A percentile compares a stretch with the other conserved stretches of the same genome.
phyloP scores from a whole-genome alignment of 805 yeast genomes.

The Vanderwaltozyma verrucispora region DNA sequence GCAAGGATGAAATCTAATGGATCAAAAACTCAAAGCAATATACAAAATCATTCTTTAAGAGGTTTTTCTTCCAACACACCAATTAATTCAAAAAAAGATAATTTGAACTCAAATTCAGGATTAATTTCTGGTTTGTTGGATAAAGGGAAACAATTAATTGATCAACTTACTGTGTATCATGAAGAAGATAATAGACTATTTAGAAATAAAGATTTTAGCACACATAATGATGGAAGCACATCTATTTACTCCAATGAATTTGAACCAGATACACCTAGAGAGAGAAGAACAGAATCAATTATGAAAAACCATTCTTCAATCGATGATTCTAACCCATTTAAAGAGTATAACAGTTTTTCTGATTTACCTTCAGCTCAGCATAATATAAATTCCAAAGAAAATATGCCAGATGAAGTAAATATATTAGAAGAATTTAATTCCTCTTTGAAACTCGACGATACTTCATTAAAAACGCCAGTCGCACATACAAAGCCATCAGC shows the following conservation, averaged over 20 bases:
- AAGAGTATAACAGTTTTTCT: too few species aligned
- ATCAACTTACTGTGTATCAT: slow-evolving; percentile 15
- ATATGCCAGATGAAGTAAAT: too few species aligned
- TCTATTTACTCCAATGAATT: not conserved
- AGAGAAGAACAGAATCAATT: too few species aligned
- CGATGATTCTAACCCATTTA: too few species aligned
- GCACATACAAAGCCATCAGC: too few species aligned
- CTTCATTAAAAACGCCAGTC: too few species aligned
- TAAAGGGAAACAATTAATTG: slow-evolving; percentile 26
- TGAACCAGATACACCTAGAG: too few species aligned
- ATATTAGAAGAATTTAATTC: too few species aligned
- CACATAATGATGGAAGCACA: not conserved
- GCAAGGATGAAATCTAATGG: not conserved
- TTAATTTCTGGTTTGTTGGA: slow-evolving; percentile 12
- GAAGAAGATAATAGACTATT: slow-evolving; percentile 14
- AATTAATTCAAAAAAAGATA: not conserved
- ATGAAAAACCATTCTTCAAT: too few species aligned
- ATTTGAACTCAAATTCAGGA: not conserved
- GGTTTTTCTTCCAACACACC: not conserved
- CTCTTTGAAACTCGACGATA: too few species aligned
- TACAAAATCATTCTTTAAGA: not conserved
- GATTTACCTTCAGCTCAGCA: too few species aligned
- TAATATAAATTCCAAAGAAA: too few species aligned
- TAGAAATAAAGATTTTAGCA: slow-evolving; percentile 3
- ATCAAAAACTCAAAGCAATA: not conserved